Percentiles rank a stretch among this genome's conserved stretches.
Conservation (phyloP, 129 eudicot species). For the Flaveria robusta region DNA sequence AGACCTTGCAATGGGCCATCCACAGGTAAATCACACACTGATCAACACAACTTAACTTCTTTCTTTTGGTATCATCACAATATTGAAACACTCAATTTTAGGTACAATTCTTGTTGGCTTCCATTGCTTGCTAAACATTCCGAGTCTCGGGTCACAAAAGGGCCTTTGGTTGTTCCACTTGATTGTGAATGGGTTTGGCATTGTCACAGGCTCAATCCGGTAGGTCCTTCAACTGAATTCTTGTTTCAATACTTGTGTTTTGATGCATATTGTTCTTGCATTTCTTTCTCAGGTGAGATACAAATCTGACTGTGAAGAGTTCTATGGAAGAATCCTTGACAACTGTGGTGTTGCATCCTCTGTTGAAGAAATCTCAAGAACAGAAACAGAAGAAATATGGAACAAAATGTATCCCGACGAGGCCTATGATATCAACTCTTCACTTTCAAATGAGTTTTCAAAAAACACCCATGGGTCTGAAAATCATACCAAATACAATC, state of each 20-base stretch:
- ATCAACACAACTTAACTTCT: not conserved
- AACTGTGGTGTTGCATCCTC: conserved; percentile 67
- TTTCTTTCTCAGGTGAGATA: conserved; percentile 65
- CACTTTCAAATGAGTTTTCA: conserved; percentile 25
- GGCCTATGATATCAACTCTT: conserved; percentile 51
- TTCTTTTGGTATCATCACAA: not conserved
- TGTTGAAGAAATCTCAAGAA: conserved; percentile 47
- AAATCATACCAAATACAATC: conserved; percentile 64
- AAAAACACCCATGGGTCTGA: conserved; percentile 24
- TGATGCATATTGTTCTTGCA: conserved; percentile 7
- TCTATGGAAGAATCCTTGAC: conserved; percentile 78
- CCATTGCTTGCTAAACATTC: conserved; percentile 81
- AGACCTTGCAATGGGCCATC: conserved; percentile 58
- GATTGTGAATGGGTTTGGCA: conserved; percentile 99
- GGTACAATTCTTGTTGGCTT: conserved; percentile 94
- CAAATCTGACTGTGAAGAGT: conserved; percentile 74
- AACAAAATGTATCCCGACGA: conserved; percentile 58
- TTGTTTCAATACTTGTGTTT: not conserved
- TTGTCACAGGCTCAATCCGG: conserved; percentile 96
- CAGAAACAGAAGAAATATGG: conserved; percentile 69
- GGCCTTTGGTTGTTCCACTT: conserved; percentile 92
- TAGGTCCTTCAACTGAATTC: conserved; percentile 34
- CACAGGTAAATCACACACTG: conserved; percentile 44
- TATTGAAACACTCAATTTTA: conserved; percentile 17
- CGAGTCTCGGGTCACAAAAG: conserved; percentile 51